Evolutionary conservation across 352 stramenopile species (phyloP), one percentile per base, ranked within the genome.

Genomic region (Pythium utonaiense): DNA sequence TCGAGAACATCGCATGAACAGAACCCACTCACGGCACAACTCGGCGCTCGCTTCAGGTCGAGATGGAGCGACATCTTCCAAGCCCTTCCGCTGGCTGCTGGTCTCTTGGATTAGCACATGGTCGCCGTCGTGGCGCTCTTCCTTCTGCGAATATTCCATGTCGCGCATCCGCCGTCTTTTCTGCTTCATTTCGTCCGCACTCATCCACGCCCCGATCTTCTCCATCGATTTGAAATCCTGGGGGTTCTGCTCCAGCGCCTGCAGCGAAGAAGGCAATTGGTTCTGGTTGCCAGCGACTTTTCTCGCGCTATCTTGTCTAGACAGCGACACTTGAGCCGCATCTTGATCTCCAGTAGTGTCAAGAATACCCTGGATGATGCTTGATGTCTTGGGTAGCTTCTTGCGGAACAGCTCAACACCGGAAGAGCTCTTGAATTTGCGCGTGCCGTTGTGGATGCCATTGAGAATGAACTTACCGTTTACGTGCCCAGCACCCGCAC

Each of bases 371-470:
- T 75, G 59, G 6, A 73, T 66, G 4, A 93, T 62, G 10, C 61
- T 77, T 2, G 80, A 87, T 10, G 66, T 65, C 22, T 74, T 64
- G 19, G 73, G 70, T 0, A 92, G 50, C 38, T 69, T 65, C 30
- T 91, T 93, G 5, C 83, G 75, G 58, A 93, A 93, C 4, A 93
- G 68, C 53, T 93, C 83, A 6, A 91, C 67, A 0, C 83, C 83
- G 24, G 70, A 55, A 0, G 80, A 54, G 8, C 74, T 87, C 62
- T 86, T 93, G 59, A 91, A 93, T 56, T 73, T 82, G 17, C 53
- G 40, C 4, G 71, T 75, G 13, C 59, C 48, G 24, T 88, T 77
- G 45, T 89, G 79, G 0, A 70, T 53, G n/a, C 83, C 83, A 47
- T 50, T 83, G 4, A 75, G 61, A 24, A 93, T 71, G 44, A 89